Percentiles rank a stretch among this genome's conserved stretches.
Evolutionary conservation across 1,139 yeast species (phyloP).

Genomic region (Kodamaea alishanica): DNA sequence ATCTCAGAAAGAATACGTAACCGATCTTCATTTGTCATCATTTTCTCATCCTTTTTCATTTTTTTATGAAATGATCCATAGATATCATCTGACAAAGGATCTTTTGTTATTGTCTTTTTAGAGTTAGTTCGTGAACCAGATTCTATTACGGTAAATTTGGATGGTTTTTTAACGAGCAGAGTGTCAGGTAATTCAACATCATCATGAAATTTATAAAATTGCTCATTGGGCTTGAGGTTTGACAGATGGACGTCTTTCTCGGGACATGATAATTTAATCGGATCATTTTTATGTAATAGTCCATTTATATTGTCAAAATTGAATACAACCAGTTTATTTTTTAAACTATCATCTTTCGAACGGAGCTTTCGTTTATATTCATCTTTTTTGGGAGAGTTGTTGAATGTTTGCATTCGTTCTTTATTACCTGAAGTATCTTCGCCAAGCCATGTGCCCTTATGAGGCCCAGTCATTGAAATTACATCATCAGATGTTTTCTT

Average conservation of each 20-base stretch:
- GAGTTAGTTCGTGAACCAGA: no score
- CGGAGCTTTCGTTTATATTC: constrained; percentile 18
- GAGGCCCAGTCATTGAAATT: no score
- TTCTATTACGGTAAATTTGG: constrained; percentile 1
- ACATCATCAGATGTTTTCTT: no score
- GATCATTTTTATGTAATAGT: constrained; percentile 22
- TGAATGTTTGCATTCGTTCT: no score
- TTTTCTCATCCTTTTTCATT: constrained; percentile 65
- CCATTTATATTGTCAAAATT: constrained; percentile 32
- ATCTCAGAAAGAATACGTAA: constrained; percentile 48
- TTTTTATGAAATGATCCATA: constrained; percentile 53
- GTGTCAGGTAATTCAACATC: background rate
- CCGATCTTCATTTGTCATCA: constrained; percentile 58
- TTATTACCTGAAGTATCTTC: no score
- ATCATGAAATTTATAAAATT: background rate
- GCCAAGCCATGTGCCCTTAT: no score
- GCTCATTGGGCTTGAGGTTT: background rate
- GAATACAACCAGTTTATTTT: constrained; percentile 18
- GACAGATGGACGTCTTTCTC: no score
- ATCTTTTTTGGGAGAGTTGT: no score
- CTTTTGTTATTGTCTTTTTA: constrained; percentile 15
- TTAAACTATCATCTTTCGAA: constrained; percentile 17
- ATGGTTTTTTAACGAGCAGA: constrained; percentile 2
- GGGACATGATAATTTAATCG: constrained; percentile 10
- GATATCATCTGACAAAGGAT: constrained; percentile 43